Evolutionary conservation across 2,329 filamentous ascomycete genomes (phyloP).

Genomic region (Chrysosporium keratinophilum): DNA sequence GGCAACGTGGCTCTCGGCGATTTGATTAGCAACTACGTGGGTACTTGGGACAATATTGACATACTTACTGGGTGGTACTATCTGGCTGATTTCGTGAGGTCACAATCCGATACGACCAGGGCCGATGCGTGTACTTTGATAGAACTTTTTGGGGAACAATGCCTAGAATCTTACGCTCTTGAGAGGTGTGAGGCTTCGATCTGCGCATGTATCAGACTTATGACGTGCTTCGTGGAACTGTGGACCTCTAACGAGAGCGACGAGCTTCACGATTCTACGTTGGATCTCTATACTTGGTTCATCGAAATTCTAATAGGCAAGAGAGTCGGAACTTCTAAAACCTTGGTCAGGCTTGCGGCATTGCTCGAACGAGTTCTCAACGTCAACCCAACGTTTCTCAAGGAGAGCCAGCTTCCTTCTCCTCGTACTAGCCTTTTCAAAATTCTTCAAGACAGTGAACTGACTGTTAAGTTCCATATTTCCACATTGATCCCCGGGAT

Average conservation of each 20-base stretch:
- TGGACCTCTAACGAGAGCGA: constrained; percentile 52
- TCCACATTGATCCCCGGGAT: constrained; percentile 59
- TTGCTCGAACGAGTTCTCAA: constrained; percentile 63
- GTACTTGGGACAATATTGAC: constrained; percentile 28
- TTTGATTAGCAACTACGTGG: constrained; percentile 29
- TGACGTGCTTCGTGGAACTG: constrained; percentile 51
- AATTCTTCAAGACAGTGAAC: constrained; percentile 56
- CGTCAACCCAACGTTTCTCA: constrained; percentile 56
- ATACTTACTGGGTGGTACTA: constrained; percentile 28
- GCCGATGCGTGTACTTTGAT: constrained; percentile 38
- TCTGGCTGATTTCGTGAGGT: constrained; percentile 24
- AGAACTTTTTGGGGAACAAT: constrained; percentile 38
- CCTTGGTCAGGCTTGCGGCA: constrained; percentile 55
- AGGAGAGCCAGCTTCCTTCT: constrained; percentile 49
- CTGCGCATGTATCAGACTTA: constrained; percentile 55
- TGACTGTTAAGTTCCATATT: constrained; percentile 66
- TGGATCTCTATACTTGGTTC: constrained; percentile 71
- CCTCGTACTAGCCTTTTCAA: constrained; percentile 62
- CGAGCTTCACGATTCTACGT: constrained; percentile 54
- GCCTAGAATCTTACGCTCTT: constrained; percentile 48
- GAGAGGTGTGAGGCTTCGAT: constrained; percentile 66
- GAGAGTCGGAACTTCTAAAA: constrained; percentile 57
- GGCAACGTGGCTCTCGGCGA: not conserved
- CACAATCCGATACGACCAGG: constrained; percentile 20
- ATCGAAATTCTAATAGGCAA: constrained; percentile 56